Percentiles rank a stretch among this genome's conserved stretches.
phyloP scores from a whole-genome alignment of 2,329 filamentous ascomycete species.

The Trichoderma brevicompactum region DNA sequence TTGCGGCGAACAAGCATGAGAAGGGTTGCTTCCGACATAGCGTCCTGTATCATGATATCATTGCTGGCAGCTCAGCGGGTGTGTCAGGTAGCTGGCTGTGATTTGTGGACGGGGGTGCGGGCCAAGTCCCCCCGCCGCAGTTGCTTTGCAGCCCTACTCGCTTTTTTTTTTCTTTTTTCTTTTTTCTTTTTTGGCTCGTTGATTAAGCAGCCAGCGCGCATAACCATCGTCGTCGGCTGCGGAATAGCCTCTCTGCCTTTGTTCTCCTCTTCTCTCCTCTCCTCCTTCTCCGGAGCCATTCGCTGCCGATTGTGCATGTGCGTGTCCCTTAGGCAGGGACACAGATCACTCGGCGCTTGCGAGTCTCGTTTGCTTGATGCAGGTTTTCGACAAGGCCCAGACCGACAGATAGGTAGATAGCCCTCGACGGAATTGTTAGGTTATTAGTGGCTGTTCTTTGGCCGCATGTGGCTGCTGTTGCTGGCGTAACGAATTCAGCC shows the following conservation, averaged over 20 bases:
- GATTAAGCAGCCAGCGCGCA: constrained; percentile 24
- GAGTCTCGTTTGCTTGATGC: constrained; percentile 8
- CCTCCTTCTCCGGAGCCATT: not conserved
- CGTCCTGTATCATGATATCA: constrained; percentile 43
- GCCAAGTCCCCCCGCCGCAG: constrained; percentile 25
- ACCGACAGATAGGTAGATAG: constrained; percentile 12
- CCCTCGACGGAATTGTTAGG: constrained; percentile 4
- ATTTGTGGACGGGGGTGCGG: constrained; percentile 29
- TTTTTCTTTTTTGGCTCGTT: not conserved
- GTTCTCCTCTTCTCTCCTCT: not conserved
- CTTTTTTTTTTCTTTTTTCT: not conserved
- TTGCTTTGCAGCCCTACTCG: constrained; percentile 27
- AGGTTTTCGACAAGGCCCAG: constrained; percentile 8
- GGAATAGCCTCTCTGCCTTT: constrained; percentile 6
- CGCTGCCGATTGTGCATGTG: not conserved
- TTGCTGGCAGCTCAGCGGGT: constrained; percentile 28
- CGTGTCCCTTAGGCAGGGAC: constrained; percentile 22
- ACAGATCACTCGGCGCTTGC: constrained; percentile 8
- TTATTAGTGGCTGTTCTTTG: constrained; percentile 18
- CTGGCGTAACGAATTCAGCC: constrained; percentile 18
- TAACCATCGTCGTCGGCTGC: constrained; percentile 16
- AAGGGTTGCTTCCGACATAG: constrained; percentile 32
- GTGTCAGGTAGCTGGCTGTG: constrained; percentile 25
- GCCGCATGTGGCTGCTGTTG: constrained; percentile 20
- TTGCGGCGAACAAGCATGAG: constrained; percentile 29